These are phyloP conservation scores for Phytopythium montanum DNA, from an alignment of 352 stramenopile genomes.

Conservation along the genomic window DNA sequence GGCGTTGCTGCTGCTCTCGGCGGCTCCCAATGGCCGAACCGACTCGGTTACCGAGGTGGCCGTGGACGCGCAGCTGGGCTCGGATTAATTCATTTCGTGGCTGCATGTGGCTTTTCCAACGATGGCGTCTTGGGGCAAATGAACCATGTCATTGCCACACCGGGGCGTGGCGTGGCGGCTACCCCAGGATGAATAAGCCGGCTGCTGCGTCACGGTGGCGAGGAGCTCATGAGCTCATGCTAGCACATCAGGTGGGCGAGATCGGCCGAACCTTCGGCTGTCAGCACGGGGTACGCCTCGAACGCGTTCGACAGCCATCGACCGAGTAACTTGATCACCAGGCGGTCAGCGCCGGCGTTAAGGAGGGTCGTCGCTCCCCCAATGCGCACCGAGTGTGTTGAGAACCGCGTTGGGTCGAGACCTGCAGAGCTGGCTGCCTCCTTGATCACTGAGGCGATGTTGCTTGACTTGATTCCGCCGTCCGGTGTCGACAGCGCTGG, in stretches of 20 bases:
- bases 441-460: conserved; percentile 5
- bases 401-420: conserved; percentile 1
- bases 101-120: conserved; percentile 1
- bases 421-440: neutral
- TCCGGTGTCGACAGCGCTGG: neutral
- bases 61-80: no score
- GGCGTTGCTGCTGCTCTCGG: no score
- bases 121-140: conserved; percentile 6
- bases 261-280: neutral
- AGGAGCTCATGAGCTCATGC: neutral
- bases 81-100: no score
- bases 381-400: conserved; percentile 12
- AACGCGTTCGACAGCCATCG: conserved; percentile 10
- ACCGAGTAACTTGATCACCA: conserved; percentile 9
- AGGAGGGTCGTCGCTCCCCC: conserved; percentile 6
- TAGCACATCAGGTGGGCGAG: conserved; percentile 4
- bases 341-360: conserved; percentile 6
- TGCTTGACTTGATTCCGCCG: neutral
- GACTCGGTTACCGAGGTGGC: no score
- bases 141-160: neutral
- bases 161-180: conserved; percentile 6
- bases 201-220: neutral
- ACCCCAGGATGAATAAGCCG: neutral
- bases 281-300: conserved; percentile 10
- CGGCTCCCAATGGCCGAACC: no score